phyloP scores from a whole-genome alignment of 2,329 filamentous ascomycete species.

The Cladosporium velox region DNA sequence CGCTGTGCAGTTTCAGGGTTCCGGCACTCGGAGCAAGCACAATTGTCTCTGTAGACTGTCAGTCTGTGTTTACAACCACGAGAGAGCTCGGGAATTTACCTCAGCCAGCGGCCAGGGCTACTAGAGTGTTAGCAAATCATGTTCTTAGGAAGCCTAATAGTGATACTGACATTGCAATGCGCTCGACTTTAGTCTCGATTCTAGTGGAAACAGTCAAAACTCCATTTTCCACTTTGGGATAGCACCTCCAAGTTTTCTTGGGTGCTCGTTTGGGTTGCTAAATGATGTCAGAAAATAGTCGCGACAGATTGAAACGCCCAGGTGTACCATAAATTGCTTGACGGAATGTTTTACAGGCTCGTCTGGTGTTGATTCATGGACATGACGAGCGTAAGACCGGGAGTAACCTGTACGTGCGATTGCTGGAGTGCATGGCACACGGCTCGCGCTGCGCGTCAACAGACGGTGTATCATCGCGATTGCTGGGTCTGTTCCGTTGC shows the following conservation, averaged over 20 bases:
- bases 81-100: constrained; percentile 1
- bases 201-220: background rate
- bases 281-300: background rate
- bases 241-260: background rate
- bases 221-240: background rate
- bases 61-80: background rate
- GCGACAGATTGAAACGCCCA: background rate
- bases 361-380: background rate
- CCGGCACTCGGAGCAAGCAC: constrained; percentile 32
- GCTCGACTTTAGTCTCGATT: background rate
- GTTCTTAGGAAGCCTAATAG: too few relatives aligned
- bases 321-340: background rate
- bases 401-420: background rate
- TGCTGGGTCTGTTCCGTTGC: background rate
- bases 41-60: constrained; percentile 30
- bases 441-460: background rate
- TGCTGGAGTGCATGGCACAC: background rate
- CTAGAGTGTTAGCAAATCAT: constrained; percentile 4
- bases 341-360: background rate
- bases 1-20: constrained; percentile 36
- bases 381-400: background rate
- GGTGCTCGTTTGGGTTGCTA: background rate
- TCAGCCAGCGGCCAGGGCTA: constrained; percentile 28
- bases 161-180: background rate
- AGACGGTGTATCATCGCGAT: background rate